phyloP scores from a whole-genome alignment of 1,284 basidiomycete genomes.

The Leccinum subrobustum region DNA sequence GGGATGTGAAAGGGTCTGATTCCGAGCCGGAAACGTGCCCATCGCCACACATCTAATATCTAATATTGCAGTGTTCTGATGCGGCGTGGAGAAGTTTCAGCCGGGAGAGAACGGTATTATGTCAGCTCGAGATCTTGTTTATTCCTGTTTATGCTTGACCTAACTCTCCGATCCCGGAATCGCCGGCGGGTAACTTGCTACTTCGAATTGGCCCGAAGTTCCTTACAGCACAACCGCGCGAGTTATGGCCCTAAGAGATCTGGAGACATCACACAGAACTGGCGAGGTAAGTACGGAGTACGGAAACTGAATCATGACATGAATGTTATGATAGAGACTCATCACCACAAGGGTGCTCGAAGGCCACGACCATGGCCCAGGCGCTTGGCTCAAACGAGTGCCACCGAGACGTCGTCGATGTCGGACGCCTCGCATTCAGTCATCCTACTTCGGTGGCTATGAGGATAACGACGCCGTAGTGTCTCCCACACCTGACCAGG shows the following conservation, averaged over 20 bases:
- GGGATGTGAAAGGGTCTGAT: background rate
- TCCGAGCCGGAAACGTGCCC: background rate
- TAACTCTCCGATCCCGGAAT: too few relatives aligned
- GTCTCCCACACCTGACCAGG: background rate
- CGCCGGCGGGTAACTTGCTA: too few relatives aligned
- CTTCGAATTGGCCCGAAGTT: background rate
- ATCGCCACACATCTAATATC: background rate
- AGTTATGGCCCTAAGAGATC: background rate
- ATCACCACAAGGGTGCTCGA: slow-evolving; percentile 5
- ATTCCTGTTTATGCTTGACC: background rate
- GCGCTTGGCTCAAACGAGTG: background rate
- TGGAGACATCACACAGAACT: background rate
- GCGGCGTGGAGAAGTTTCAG: background rate
- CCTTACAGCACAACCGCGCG: background rate
- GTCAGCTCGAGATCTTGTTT: background rate
- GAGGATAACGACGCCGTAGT: background rate
- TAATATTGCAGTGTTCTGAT: background rate
- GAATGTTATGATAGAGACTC: background rate
- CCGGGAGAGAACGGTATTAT: background rate
- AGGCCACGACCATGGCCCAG: background rate
- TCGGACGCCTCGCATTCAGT: background rate
- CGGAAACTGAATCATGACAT: background rate
- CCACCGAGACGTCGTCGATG: background rate
- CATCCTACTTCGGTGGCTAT: background rate
- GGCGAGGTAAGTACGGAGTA: background rate